These are phyloP conservation scores for Blastomyces gilchristii DNA, from an alignment of 2,329 filamentous ascomycete species.

Conservation along the genomic window DNA sequence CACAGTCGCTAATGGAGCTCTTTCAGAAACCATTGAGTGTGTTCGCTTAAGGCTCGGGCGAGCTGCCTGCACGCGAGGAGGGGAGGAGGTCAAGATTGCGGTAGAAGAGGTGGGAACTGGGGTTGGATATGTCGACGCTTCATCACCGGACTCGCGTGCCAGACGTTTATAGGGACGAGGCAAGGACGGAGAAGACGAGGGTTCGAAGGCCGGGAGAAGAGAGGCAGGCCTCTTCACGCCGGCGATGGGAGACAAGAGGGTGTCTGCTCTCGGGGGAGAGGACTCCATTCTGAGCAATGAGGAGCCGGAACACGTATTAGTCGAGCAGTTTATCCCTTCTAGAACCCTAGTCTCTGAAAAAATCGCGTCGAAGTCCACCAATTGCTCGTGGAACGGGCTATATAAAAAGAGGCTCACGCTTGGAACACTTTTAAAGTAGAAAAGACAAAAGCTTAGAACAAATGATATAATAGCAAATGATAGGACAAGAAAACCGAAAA, in stretches of 20 bases:
- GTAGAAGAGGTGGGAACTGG: conserved; percentile 91
- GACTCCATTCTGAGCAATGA: conserved; percentile 29
- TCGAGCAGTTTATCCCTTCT: conserved; percentile 3
- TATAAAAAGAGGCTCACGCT: conserved; percentile 1
- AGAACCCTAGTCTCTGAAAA: background rate
- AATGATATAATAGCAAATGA: background rate
- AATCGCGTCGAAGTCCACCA: conserved; percentile 9
- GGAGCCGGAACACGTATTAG: conserved; percentile 10
- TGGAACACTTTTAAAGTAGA: background rate
- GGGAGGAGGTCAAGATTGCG: conserved; percentile 79
- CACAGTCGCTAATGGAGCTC: conserved; percentile 71
- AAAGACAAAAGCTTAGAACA: background rate
- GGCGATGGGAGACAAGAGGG: conserved; percentile 24
- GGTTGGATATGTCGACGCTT: conserved; percentile 66
- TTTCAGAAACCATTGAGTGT: conserved; percentile 59
- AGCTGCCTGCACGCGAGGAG: conserved; percentile 44
- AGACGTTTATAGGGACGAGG: conserved; percentile 40
- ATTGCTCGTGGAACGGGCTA: conserved; percentile 2
- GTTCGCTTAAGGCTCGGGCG: conserved; percentile 48
- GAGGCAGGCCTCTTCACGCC: conserved; percentile 40
- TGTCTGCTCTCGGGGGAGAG: conserved; percentile 28
- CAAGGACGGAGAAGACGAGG: conserved; percentile 40
- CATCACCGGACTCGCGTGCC: conserved; percentile 34
- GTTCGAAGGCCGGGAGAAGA: conserved; percentile 42
- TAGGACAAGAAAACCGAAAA: background rate